Evolutionary conservation across 2,329 filamentous ascomycete species (phyloP).

Genomic region (Penicillium oxalicum): DNA sequence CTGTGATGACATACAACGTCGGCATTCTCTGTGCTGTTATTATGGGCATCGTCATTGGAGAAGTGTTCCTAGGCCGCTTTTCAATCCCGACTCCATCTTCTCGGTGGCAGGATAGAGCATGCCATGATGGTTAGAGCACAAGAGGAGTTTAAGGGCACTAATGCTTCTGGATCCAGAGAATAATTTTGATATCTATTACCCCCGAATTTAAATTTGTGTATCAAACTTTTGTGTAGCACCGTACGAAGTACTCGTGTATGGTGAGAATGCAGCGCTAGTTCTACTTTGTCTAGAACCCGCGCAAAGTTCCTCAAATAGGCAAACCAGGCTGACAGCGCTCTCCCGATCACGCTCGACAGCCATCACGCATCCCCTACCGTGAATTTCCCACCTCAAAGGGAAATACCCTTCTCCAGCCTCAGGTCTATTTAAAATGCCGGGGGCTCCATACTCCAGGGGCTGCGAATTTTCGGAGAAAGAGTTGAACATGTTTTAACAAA

Average conservation of each 20-base stretch:
- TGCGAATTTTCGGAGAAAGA: too few species aligned
- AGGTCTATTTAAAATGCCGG: too few species aligned
- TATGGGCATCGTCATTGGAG: slow-evolving; percentile 6
- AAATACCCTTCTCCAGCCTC: too few species aligned
- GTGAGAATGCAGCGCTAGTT: neutral
- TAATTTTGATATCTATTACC: neutral
- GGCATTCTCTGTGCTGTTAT: slow-evolving; percentile 10
- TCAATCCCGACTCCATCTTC: neutral
- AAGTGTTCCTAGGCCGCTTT: slow-evolving; percentile 9
- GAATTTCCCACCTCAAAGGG: too few species aligned
- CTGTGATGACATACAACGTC: slow-evolving; percentile 13
- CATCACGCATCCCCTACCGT: neutral
- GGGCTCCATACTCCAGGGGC: too few species aligned
- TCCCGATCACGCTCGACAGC: neutral
- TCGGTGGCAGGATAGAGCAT: slow-evolving; percentile 10
- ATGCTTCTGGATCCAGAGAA: neutral
- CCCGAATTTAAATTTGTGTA: too few species aligned
- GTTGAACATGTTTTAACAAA: too few species aligned
- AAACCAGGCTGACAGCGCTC: neutral
- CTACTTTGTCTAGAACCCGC: neutral
- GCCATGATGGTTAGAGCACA: slow-evolving; percentile 5
- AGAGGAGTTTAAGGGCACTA: neutral
- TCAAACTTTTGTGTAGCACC: too few species aligned
- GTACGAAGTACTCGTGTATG: neutral
- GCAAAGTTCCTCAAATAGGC: neutral